Conservation (phyloP, 2,329 filamentous ascomycete species). For the Colletotrichum somersetense region DNA sequence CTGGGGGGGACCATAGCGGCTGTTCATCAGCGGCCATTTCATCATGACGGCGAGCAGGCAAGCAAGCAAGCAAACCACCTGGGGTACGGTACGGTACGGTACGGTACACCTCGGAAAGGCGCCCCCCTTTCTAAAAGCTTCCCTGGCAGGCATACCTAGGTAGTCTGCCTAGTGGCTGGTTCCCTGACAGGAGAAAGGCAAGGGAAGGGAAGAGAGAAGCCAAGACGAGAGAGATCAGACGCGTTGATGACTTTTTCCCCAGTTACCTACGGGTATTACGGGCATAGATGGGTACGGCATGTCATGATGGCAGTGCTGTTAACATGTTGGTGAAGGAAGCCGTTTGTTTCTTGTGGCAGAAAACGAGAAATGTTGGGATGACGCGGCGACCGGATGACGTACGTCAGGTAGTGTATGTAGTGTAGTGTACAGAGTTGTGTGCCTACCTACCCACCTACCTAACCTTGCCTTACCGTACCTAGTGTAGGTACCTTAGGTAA, state of each 20-base stretch:
- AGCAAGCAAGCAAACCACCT: not conserved
- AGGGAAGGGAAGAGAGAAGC: not conserved
- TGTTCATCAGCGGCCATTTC: not conserved
- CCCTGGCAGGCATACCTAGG: not conserved
- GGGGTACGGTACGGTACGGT: too few relatives aligned
- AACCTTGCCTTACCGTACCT: too few relatives aligned
- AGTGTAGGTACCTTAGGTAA: too few relatives aligned
- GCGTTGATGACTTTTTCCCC: not conserved
- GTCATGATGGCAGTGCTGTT: too few relatives aligned
- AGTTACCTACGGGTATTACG: not conserved
- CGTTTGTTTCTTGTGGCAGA: not conserved
- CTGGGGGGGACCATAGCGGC: slow-evolving; percentile 25
- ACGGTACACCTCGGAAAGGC: too few relatives aligned
- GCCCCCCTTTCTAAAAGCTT: not conserved
- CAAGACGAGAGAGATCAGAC: not conserved
- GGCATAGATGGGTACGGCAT: not conserved
- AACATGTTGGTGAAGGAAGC: not conserved
- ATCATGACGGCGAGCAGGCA: not conserved
- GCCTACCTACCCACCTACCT: not conserved
- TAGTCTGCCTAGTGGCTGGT: not conserved
- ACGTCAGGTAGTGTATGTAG: not conserved
- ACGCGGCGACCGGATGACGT: slow-evolving; percentile 23
- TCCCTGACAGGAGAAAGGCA: not conserved
- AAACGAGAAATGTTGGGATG: slow-evolving; percentile 8
- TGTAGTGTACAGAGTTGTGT: too few relatives aligned